Base-by-base conservation (phyloP, 1,284 basidiomycete genomes). In the Rhodotorula mucilaginosa region DNA sequence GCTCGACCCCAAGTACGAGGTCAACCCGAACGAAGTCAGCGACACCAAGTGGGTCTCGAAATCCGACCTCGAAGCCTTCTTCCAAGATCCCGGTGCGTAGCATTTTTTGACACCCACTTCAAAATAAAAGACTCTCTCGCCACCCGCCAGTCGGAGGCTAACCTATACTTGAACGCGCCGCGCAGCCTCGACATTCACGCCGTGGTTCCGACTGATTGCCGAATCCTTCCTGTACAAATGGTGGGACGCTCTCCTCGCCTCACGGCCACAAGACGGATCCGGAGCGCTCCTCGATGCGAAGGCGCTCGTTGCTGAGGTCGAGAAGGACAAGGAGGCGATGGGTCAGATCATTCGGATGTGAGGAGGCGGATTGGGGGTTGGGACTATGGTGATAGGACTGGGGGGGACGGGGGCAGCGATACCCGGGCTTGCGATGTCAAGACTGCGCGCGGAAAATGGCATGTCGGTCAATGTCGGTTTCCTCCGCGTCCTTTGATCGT, bases 161-260 rank as follows among this genome's bases (percentile, higher is more conserved):
- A 31, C 29, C 16, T 1, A 18, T 16, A 13, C 34, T n/a, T n/a
- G 7, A 57, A 26, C 23, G 8, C 19, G 26, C 3, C 29, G 2
- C 54, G 21, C 79, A 96, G 93, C 83, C 58, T 90, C 91, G 79
- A 87, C 87, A 0, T 99, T 99, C 82, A 99, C 97, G 5, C 97
- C 97, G 0, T 99, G 97, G 97, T 99, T 99, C 88, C 93, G 94
- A 81, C 88, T 99, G 56, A 99, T 99, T 79, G 94, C 93, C 2
- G 88, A 94, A 13, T 92, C 97, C 80, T 97, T 97, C 82, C 86
- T 99, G 64, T 98, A 96, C 81, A 93, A 92, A 21, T 99, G 97
- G 97, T 99, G 97, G 97, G 91, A 94, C 79, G 89, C 91, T 77
- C 87, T 99, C 67, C 79, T 92, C 64, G 84, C 83, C 49, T 70